Percentiles rank a stretch among this genome's conserved stretches.
Conservation (phyloP, 257 asterid species). For the Ophiorrhiza pumila region DNA sequence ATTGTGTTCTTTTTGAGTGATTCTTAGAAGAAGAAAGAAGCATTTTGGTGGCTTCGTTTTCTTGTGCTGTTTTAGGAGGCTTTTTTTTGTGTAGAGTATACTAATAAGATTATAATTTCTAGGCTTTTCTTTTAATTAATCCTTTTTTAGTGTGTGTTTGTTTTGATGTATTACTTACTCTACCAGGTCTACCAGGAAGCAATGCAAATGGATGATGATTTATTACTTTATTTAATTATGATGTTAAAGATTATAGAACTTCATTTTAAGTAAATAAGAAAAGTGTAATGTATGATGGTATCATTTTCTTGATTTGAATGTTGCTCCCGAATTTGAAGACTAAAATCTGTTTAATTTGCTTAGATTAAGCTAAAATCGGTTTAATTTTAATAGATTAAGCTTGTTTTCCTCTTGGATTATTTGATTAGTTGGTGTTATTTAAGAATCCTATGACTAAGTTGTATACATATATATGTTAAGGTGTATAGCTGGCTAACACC, state of each 20-base stretch:
- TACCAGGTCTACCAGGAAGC: background rate
- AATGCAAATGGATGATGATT: constrained; percentile 8
- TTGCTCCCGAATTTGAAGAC: too few species aligned
- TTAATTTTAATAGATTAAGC: too few species aligned
- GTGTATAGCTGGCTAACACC: too few species aligned
- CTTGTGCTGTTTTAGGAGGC: background rate
- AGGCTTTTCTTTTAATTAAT: background rate
- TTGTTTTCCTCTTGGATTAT: background rate
- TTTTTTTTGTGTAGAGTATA: constrained; percentile 21
- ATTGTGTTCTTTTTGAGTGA: constrained; percentile 16
- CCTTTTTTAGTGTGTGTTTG: background rate
- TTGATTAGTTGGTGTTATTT: background rate
- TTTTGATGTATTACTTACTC: constrained; percentile 7
- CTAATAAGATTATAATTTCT: constrained; percentile 7
- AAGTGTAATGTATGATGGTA: too few species aligned
- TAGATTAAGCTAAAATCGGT: too few species aligned
- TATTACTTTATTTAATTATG: background rate
- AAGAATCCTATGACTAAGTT: too few species aligned
- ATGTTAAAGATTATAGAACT: too few species aligned
- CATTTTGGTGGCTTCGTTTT: background rate
- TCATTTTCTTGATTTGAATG: too few species aligned
- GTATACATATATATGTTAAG: too few species aligned
- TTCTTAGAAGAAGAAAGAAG: constrained; percentile 7
- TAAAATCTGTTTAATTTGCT: too few species aligned
- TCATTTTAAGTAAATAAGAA: too few species aligned